phyloP scores from a whole-genome alignment of 2,329 filamentous ascomycete species.

The Chrysoporthe cubensis region DNA sequence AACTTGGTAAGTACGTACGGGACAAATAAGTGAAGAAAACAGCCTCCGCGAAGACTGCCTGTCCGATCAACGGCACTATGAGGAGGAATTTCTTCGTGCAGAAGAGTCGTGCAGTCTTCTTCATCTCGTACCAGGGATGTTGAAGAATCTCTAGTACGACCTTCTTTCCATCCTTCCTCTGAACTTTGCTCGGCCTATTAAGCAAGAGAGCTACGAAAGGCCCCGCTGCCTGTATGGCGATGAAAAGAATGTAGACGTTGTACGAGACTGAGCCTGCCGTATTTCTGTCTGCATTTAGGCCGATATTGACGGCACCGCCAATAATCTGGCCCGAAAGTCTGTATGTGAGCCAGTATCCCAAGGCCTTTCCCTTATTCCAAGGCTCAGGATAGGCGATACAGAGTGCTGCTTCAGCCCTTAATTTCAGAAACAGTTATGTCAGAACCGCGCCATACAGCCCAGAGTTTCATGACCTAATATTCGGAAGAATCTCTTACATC shows the following conservation, averaged over 20 bases:
- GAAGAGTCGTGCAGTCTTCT: constrained; percentile 61
- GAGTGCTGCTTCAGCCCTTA: constrained; percentile 67
- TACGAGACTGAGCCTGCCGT: constrained; percentile 69
- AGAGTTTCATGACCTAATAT: too few species aligned
- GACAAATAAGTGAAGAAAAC: constrained; percentile 73
- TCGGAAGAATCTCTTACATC: constrained; percentile 47
- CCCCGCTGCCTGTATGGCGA: constrained; percentile 68
- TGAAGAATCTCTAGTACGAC: constrained; percentile 55
- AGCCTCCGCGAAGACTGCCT: constrained; percentile 72
- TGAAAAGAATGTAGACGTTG: constrained; percentile 70
- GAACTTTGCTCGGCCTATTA: constrained; percentile 62
- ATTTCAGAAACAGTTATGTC: not conserved
- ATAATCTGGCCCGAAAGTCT: constrained; percentile 54
- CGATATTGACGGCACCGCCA: constrained; percentile 73
- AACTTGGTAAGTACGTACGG: constrained; percentile 36
- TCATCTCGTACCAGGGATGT: constrained; percentile 62
- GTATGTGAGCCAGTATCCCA: constrained; percentile 71
- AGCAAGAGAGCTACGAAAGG: constrained; percentile 68
- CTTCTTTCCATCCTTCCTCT: constrained; percentile 66
- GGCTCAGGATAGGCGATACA: constrained; percentile 74
- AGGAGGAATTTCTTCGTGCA: constrained; percentile 65
- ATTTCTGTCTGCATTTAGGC: constrained; percentile 60
- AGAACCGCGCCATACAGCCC: too few species aligned
- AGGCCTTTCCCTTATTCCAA: constrained; percentile 64
- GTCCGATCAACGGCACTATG: constrained; percentile 69